These are phyloP conservation scores for Blastobotrys robertii DNA, from an alignment of 805 yeast species.

Conservation along the genomic window DNA sequence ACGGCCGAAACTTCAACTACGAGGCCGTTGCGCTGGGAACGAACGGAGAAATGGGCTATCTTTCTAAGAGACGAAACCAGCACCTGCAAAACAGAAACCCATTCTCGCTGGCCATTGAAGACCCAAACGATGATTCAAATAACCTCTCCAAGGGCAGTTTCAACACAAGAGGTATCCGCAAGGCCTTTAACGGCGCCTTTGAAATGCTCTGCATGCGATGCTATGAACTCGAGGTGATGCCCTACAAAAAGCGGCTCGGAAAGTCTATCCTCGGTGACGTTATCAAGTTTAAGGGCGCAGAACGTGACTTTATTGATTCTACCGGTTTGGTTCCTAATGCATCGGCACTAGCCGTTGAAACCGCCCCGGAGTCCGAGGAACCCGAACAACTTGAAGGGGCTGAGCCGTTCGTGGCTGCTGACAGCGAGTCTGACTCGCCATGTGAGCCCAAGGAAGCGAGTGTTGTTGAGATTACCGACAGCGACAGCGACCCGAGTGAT, in stretches of 20 bases:
- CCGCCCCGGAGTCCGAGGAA: not conserved
- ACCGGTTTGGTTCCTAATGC: slow-evolving; percentile 2
- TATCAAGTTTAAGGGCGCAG: slow-evolving; percentile 62
- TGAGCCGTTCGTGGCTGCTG: not conserved
- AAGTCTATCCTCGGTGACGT: slow-evolving; percentile 72
- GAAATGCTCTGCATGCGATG: slow-evolving; percentile 67
- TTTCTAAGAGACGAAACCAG: slow-evolving; percentile 46
- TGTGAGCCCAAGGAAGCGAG: not conserved
- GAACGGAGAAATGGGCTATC: slow-evolving; percentile 48
- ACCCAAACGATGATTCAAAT: slow-evolving; percentile 76
- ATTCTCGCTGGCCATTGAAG: slow-evolving; percentile 70
- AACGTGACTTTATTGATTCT: slow-evolving; percentile 38
- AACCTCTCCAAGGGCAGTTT: slow-evolving; percentile 81
- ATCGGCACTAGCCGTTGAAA: not conserved
- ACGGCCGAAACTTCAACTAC: slow-evolving; percentile 83
- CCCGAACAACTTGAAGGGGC: not conserved
- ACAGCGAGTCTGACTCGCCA: not conserved
- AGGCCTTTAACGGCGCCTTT: slow-evolving; percentile 84
- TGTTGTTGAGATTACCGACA: not conserved
- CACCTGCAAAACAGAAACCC: slow-evolving; percentile 41
- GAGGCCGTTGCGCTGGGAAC: slow-evolving; percentile 65
- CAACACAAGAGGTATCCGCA: slow-evolving; percentile 67
- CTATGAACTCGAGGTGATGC: slow-evolving; percentile 56
- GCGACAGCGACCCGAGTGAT: not conserved
- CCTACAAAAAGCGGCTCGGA: slow-evolving; percentile 58